Conservation (phyloP, 768 basidiomycete species). For the Zangia roseola region DNA sequence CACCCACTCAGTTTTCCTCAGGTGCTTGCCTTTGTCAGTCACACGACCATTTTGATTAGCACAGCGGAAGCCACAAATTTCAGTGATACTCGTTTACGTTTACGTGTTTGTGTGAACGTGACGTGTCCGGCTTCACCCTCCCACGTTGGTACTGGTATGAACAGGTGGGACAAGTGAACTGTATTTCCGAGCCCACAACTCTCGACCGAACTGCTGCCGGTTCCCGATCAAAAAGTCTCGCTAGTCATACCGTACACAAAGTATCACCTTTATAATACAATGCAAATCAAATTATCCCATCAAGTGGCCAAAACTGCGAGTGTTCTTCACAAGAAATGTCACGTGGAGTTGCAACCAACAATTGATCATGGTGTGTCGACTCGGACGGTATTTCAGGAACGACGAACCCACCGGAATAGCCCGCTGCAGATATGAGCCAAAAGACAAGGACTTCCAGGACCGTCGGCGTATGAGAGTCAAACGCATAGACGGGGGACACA, state of each 20-base stretch:
- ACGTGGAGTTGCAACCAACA: slow-evolving; percentile 24
- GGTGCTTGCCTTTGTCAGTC: too few relatives aligned
- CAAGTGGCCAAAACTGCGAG: slow-evolving; percentile 14
- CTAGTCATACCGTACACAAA: not conserved
- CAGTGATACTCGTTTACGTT: too few relatives aligned
- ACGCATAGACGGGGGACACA: slow-evolving; percentile 45
- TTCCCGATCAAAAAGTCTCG: too few relatives aligned
- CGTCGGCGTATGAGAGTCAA: slow-evolving; percentile 42
- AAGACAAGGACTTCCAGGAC: slow-evolving; percentile 51
- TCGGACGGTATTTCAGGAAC: slow-evolving; percentile 27
- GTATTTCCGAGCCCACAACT: too few relatives aligned
- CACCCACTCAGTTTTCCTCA: too few relatives aligned
- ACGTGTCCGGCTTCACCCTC: too few relatives aligned
- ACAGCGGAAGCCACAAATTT: too few relatives aligned
- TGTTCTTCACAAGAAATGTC: slow-evolving; percentile 27
- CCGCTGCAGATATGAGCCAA: slow-evolving; percentile 58
- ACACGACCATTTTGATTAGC: too few relatives aligned
- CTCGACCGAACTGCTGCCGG: too few relatives aligned
- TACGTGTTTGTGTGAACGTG: too few relatives aligned
- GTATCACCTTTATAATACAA: not conserved
- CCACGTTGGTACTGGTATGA: too few relatives aligned
- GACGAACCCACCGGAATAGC: slow-evolving; percentile 30
- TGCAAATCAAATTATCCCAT: not conserved
- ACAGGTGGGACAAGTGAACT: too few relatives aligned
- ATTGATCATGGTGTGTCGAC: slow-evolving; percentile 16